Evolutionary conservation across 192 early-diverging fungal genomes (phyloP), one percentile per base, ranked within the genome.

Genomic region (Coemansia sp.): DNA sequence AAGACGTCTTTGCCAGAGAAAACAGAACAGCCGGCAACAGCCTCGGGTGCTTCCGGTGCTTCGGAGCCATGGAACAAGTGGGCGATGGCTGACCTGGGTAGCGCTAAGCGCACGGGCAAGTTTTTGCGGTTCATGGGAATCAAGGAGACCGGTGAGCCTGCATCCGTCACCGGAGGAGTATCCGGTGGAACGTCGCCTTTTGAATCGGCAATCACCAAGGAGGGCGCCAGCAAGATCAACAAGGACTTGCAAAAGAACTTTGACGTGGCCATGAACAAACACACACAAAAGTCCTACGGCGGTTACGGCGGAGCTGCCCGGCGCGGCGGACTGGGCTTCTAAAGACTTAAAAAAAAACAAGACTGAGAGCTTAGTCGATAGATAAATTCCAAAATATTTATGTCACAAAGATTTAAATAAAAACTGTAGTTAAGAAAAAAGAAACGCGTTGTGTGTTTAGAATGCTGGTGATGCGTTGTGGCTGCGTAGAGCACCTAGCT

Each of bases 41-140:
- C 33, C 32, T 14, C 7, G 1, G 4, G 34, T 20, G 9, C 34
- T 35, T 37, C 15, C 27, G 17, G 35, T 23, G 18, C 11, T 23
- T 2, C 10, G 38, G 2, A 59, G 71, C n/a, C n/a, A 15, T 74
- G 71, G 71, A 74, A 74, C 55, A 74, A 74, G 59, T 74, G 71
- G 71, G 45, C 51, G 4, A 60, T 50, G 0, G 71, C 71, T 1
- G 55, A 67, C 22, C 67, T 74, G 44, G 60, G 58, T 7, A 60
- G 49, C 60, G 64, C 67, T 7, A 60, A 50, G 30, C 71, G 71
- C 52, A 74, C 61, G 25, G 46, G 46, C 38, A 74, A 74, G 55
- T 74, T 74, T 26, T 39, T 67, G 48, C 64, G 64, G 33, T 58
- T 74, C 59, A 67, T 74, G 71, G 71, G 71, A 1, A 41, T 74